Evolutionary conservation across 176 grass and related monocot species (phyloP).

Genomic region (Saccharum spontaneum): DNA sequence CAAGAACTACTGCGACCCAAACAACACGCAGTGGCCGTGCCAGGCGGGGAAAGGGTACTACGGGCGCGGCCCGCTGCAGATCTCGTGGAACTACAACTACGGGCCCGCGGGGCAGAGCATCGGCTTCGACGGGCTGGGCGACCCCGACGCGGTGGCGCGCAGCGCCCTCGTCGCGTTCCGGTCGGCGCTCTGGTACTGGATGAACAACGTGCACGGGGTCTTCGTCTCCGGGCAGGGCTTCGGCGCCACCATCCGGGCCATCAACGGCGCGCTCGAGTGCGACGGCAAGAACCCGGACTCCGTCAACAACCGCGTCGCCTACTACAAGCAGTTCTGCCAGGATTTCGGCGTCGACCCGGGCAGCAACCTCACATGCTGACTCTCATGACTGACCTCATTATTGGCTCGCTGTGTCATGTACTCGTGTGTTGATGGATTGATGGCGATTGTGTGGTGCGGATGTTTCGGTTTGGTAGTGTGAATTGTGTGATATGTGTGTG

Average conservation of each 20-base stretch:
- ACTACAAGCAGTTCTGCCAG: slow-evolving; percentile 74
- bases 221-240: slow-evolving; percentile 58
- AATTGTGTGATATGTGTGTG: neutral
- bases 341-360: slow-evolving; percentile 81
- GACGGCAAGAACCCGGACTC: slow-evolving; percentile 53
- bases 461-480: neutral
- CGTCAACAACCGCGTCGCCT: slow-evolving; percentile 53
- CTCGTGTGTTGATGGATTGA: too few species aligned
- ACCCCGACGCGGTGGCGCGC: slow-evolving; percentile 71
- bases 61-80: slow-evolving; percentile 72
- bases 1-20: slow-evolving; percentile 80
- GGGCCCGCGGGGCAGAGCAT: slow-evolving; percentile 72
- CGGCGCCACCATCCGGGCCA: slow-evolving; percentile 59
- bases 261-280: slow-evolving; percentile 72
- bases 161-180: slow-evolving; percentile 69
- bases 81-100: slow-evolving; percentile 97
- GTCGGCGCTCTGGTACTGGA: slow-evolving; percentile 86
- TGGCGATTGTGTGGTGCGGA: neutral
- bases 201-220: slow-evolving; percentile 47
- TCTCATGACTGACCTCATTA: too few species aligned
- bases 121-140: slow-evolving; percentile 75
- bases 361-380: slow-evolving; percentile 68
- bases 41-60: slow-evolving; percentile 70
- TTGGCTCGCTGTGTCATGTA: too few species aligned
- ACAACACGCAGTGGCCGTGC: slow-evolving; percentile 55